Base-by-base conservation (phyloP, 2,329 filamentous ascomycete genomes). In the Aureobasidium uvarum region DNA sequence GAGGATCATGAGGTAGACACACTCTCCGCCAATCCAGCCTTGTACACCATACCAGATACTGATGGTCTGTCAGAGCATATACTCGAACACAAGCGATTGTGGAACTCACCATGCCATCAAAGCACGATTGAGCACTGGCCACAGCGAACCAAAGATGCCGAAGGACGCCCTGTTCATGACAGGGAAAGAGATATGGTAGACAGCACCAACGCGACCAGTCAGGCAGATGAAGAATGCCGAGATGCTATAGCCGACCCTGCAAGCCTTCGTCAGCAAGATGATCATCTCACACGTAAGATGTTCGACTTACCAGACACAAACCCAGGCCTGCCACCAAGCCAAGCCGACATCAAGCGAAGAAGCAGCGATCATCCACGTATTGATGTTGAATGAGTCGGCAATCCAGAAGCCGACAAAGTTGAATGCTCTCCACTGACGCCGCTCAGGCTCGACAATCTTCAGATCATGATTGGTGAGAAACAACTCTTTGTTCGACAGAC, bases 51-150 rank as follows among this genome's bases (percentile, higher is more conserved):
- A 94, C 92, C 91, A 96, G 68, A 96, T 86, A 70, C 62, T 64
- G 8, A 5, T 0, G 7, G 5, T 8, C 11, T 25, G 23, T 54
- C 20, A 64, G 39, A 48, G 6, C 18, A 23, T 25, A 16, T 23
- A 13, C 18, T 6, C 2, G 16, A 23, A 2, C 28, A 0, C 3
- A n/a, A 1, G 10, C 14, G 2, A 5, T 4, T 33, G 5, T 4
- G n/a, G 2, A 18, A 25, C 62, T 54, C 16, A 64, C 62, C 90
- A 92, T 1, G 90, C 89, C 84, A 96, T 93, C 7, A 86, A 91
- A n/a, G 91, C 90, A 48, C 92, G 86, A 73, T 96, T 96, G 70
- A 96, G 88, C 0, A 96, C 87, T 0, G 92, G 92, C 92, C 92
- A 96, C 60, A 96, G 77, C 33, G 87, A 88, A 1, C 93, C 93